phyloP scores from a whole-genome alignment of 73 alveolate genomes.

The Stentor roeselii region DNA sequence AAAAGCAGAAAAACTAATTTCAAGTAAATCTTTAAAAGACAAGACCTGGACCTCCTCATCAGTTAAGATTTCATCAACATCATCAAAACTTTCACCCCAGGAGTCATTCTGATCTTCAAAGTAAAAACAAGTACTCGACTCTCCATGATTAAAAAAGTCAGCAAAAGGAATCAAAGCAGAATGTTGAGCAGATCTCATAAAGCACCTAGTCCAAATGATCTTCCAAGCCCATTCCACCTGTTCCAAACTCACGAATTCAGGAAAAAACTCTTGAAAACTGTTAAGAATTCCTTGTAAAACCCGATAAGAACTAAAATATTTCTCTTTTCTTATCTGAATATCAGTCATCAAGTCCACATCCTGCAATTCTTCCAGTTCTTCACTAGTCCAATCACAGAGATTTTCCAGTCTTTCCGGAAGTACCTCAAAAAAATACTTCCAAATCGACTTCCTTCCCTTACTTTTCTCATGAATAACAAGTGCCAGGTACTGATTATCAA shows the following conservation, averaged over 20 bases:
- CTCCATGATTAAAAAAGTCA: conserved; percentile 24
- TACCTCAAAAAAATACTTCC: conserved; percentile 47
- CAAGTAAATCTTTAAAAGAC: neutral
- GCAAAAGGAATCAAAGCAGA: conserved; percentile 16
- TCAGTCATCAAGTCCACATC: conserved; percentile 16
- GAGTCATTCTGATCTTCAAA: neutral
- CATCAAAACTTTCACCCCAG: neutral
- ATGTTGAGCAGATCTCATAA: neutral
- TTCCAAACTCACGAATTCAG: neutral
- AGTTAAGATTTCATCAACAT: neutral
- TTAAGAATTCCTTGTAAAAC: neutral
- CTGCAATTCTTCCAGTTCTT: conserved; percentile 41
- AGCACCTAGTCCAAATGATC: neutral
- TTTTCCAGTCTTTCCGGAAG: conserved; percentile 48
- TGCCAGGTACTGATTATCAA: neutral
- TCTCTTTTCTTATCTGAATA: neutral
- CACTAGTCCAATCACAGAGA: conserved; percentile 37
- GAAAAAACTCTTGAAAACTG: neutral
- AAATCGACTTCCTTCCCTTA: conserved; percentile 35
- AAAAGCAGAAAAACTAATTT: neutral
- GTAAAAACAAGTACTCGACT: neutral
- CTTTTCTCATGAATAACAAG: conserved; percentile 37
- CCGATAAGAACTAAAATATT: neutral
- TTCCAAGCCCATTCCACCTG: neutral
- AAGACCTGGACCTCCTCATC: neutral